Base-by-base conservation (phyloP, 352 stramenopile species). In the Pythium periplocum region DNA sequence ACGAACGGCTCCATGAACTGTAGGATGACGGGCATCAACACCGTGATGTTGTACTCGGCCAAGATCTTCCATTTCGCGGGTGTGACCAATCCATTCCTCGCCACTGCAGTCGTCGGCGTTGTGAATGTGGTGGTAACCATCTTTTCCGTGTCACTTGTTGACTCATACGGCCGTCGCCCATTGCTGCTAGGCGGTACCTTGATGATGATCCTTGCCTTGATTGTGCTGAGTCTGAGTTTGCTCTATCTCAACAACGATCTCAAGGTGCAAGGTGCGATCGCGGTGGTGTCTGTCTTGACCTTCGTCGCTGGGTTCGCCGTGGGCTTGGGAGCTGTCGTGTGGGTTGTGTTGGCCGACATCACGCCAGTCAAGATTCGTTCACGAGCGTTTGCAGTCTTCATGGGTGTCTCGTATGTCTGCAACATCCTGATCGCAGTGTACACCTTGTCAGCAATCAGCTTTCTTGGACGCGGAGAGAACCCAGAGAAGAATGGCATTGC, bases 1-100 rank as follows among this genome's bases (percentile, higher is more conserved):
- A 42, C 41, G 33, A 11, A n/a, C 26, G 39, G 46, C 39, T 31
- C 30, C 26, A 4, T 45, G 1, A 39, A 26, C 10, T 47, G 3
- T 31, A 84, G 73, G 7, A 91, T 96, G 73, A 94, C 88, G 33
- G 88, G 88, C 1, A 95, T 96, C 66, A 96, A 96, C 67, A 96
- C 83, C 6, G 88, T 96, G 34, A 93, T 96, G 71, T 64, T 96
- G 34, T 96, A 96, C 59, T 96, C 86, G 3, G 82, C 85, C 48
- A 93, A 92, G 61, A 95, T 96, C 59, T 96, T 96, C 57, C 74
- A 90, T 46, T 85, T 96, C 55, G 87, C 87, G 8, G 87, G 87
- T 51, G 81, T 96, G 43, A 83, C 83, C 17, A 87, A 91, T 45
- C 84, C 87, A 38, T 88, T 94, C 49, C 69, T 94, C 31, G 84